Evolutionary conservation across 2,329 filamentous ascomycete species (phyloP), one percentile per base, ranked within the genome.

Genomic region (Microsporum audouinii): DNA sequence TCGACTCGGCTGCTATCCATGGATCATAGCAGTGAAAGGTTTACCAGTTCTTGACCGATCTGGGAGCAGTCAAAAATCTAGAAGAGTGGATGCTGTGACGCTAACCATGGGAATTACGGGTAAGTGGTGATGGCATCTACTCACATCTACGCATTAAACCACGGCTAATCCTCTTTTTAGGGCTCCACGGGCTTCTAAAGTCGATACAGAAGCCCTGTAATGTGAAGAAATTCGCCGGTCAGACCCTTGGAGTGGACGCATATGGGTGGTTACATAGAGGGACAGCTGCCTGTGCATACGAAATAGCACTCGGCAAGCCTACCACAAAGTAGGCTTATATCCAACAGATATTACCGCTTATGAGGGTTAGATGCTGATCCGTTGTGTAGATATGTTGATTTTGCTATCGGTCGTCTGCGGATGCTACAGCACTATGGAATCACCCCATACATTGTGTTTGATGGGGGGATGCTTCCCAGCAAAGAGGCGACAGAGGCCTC

Each of bases 261-360:
- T 99, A 99, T 80, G 94, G 92, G 72, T 99, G 95, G 94, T 85
- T 99, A 60, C 94, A 99, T 75, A 87, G 94, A 67, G 95, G 91
- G 60, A 91, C 91, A 55, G 86, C 95, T 66, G 84, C 89, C 57
- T 97, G 92, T 77, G 90, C 92, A 65, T 84, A 94, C 69, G 94
- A 97, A 69, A 82, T 99, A 64, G 94, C 91, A 39, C 82, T 92
- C 68, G 90, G 84, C 68, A 94, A 89, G 72, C 91, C 90, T 12
- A 97, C 91, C 0, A 86, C 84, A 60, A 95, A 89, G 88, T 95
- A 79, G 71, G 83, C 75, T 14, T 43, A 38, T n/a, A 53, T 17
- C 12, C 23, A 2, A 53, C 47, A 10, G 10, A 33, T 36, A 47
- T 57, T 10, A 5, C 27, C 12, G 14, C 49, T 31, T 4, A 4